Evolutionary conservation across 169 alveolate genomes (phyloP), one percentile per base, ranked within the genome.

Genomic region (Cryptosporidium meleagridis): DNA sequence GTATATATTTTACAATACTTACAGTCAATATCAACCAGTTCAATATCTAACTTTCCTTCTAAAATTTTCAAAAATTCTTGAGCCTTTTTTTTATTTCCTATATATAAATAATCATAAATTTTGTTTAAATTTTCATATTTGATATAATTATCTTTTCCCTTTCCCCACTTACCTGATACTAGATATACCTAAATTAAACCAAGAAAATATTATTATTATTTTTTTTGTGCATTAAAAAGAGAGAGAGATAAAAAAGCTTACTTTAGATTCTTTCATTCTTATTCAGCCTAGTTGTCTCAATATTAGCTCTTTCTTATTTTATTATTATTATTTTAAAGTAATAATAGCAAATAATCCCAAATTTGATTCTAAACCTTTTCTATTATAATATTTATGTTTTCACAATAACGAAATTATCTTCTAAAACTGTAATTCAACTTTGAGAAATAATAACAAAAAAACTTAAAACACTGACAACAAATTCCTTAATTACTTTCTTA

Each of bases 11-110:
- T 41, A 8, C 48, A 9, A 41, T 8, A 41, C 89, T 62, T 67
- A 80, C 75, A 41, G 37, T 80, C 89, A 33, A 80, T 61, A 23
- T 62, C 67, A 23, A 61, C 45, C 23, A 62, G 3, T 45, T 80
- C 65, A 37, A 80, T 33, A 41, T 59, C 37, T 26, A 62, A 16
- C 21, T 62, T 23, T 14, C 75, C 75, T 6, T 33, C 16, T 9
- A 80, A 62, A 61, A 80, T 75, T 26, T 31, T 41, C 23, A 61
- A 31, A 26, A 80, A 58, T 31, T 80, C 89, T 45, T 80, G 53
- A 8, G 26, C 37, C 0, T 80, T 80, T 33, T 62, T 80, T 18
- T 75, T 59, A 23, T 61, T 75, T 6, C 87, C 87, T 75, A 44
- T 14, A 52, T 4, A 23, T 67, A 7, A 29, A 29, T 9, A 33